These are phyloP conservation scores for Nemania diffusa DNA, from an alignment of 2,329 filamentous ascomycete genomes.

Conservation along the genomic window DNA sequence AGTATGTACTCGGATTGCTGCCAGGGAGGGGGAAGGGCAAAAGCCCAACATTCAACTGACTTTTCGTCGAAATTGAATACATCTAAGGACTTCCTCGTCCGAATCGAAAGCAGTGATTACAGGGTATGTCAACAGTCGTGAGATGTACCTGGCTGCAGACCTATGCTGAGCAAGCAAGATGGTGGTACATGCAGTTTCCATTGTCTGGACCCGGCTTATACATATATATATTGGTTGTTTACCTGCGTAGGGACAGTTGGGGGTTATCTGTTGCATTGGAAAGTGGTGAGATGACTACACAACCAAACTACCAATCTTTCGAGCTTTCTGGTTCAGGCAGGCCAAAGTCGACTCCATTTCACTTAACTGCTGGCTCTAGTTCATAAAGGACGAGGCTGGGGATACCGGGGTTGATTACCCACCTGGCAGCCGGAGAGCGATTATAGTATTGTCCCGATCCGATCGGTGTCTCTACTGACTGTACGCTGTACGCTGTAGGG, in stretches of 20 bases:
- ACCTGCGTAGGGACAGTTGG: not conserved
- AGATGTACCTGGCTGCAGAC: conserved; percentile 3
- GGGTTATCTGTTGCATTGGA: conserved; percentile 1
- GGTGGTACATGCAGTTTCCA: conserved; percentile 20
- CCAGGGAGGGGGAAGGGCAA: not conserved
- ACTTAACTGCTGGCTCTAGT: not conserved
- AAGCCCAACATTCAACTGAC: not conserved
- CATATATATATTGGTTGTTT: conserved; percentile 11
- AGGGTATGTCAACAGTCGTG: not conserved
- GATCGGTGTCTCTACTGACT: not conserved
- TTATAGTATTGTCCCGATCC: not conserved
- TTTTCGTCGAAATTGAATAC: not conserved
- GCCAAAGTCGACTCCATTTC: not conserved
- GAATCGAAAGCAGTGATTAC: not conserved
- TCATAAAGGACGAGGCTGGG: not conserved
- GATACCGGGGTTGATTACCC: not conserved
- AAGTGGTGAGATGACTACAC: not conserved
- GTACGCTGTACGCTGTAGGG: not conserved
- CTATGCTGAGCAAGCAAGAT: conserved; percentile 11
- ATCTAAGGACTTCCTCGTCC: not conserved
- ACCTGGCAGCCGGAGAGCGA: not conserved
- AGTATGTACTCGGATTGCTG: not conserved
- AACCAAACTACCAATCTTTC: conserved; percentile 3
- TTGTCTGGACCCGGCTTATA: conserved; percentile 3
- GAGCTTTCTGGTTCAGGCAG: not conserved